Percentiles rank a stretch among this genome's conserved stretches.
phyloP scores from a whole-genome alignment of 495 filamentous ascomycete species.

The Penicillium salamii region DNA sequence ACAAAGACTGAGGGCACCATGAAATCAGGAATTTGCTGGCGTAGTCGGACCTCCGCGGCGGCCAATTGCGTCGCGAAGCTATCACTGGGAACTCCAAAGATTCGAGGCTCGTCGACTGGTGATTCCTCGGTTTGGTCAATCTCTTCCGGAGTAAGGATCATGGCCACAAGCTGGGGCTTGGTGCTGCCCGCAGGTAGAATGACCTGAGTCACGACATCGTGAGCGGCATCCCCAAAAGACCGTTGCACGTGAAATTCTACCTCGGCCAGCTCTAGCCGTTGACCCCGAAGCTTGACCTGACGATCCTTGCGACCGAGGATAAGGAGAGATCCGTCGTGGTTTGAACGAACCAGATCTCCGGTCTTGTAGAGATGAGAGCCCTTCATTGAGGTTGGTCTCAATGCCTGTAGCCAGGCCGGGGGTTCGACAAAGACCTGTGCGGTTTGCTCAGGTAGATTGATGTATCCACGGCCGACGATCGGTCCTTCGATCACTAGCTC shows the following conservation, averaged over 20 bases:
- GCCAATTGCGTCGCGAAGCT: too few relatives aligned
- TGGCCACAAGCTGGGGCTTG: neutral
- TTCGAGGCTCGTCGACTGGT: neutral
- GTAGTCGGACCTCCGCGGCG: neutral
- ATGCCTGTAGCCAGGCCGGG: neutral
- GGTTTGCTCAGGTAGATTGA: neutral
- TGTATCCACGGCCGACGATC: neutral
- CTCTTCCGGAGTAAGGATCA: neutral
- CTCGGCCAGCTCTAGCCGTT: constrained; percentile 15
- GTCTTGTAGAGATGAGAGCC: neutral
- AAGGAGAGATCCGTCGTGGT: neutral
- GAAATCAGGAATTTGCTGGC: constrained; percentile 9
- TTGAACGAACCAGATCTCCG: constrained; percentile 1
- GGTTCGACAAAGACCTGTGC: neutral
- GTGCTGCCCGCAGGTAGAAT: neutral
- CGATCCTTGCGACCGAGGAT: constrained; percentile 36
- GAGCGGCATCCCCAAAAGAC: neutral
- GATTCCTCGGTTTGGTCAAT: neutral
- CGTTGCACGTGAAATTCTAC: constrained; percentile 17
- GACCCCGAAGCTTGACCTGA: constrained; percentile 4
- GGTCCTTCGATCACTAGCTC: neutral
- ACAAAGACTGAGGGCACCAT: constrained; percentile 34
- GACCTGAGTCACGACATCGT: neutral
- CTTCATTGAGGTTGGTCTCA: too few relatives aligned
- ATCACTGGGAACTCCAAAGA: too few relatives aligned